These are phyloP conservation scores for Verticillium tricorpus DNA, from an alignment of 2,329 filamentous ascomycete species.

Conservation along the genomic window DNA sequence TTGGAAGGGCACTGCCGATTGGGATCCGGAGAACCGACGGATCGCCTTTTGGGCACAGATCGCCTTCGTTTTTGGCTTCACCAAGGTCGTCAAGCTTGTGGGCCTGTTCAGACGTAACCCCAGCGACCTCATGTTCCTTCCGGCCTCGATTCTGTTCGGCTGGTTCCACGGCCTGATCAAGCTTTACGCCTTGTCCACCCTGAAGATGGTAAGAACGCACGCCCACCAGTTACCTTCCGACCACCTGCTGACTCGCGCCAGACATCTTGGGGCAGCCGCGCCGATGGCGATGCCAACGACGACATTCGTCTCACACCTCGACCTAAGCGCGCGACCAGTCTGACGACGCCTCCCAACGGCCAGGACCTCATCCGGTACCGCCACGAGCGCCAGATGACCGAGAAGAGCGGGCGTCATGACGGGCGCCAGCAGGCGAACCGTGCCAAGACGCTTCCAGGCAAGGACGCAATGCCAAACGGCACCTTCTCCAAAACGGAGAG, in stretches of 20 bases:
- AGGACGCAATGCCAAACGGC: constrained; percentile 10
- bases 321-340: constrained; percentile 33
- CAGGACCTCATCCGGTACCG: constrained; percentile 40
- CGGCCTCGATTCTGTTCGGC: constrained; percentile 83
- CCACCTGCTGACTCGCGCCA: constrained; percentile 29
- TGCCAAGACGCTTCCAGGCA: constrained; percentile 7
- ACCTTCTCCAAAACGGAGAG: constrained; percentile 9
- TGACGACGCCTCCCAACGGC: constrained; percentile 39
- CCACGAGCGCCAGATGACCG: constrained; percentile 35
- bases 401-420: constrained; percentile 10
- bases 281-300: constrained; percentile 84
- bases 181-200: constrained; percentile 77
- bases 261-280: constrained; percentile 95
- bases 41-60: constrained; percentile 58
- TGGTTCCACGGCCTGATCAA: constrained; percentile 94
- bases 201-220: constrained; percentile 65
- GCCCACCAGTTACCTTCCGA: not conserved
- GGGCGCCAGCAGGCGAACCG: not conserved
- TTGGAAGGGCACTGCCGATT: constrained; percentile 62
- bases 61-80: constrained; percentile 73
- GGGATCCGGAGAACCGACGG: constrained; percentile 48
- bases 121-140: constrained; percentile 72
- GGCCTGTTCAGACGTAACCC: constrained; percentile 84
- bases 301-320: constrained; percentile 58
- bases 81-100: constrained; percentile 86